Evolutionary conservation across 805 yeast species (phyloP), one percentile per base, ranked within the genome.

Genomic region (Helenozyma baotianmanensis): DNA sequence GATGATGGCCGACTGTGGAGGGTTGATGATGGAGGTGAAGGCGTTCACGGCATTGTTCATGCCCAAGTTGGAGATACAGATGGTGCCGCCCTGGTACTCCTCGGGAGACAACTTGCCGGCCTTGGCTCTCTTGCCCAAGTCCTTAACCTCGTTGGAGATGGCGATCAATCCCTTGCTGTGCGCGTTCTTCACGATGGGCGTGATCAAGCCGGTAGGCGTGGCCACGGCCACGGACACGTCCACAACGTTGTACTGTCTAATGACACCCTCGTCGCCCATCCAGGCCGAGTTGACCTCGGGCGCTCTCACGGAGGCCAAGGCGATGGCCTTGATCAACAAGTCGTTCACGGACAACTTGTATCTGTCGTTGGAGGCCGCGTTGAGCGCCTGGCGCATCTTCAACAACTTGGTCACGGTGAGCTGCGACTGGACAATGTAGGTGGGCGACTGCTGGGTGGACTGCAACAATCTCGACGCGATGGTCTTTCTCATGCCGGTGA

Each of bases 61-160:
- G 60, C 99, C 99, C 74, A 92, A 73, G 82, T 92, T 92, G 47
- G 97, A 92, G 57, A 92, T 90, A 62, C 97, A 88, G 64, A 92
- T 86, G 51, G 98, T 89, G 58, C 99, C 99, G 54, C 99, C 99
- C 76, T 87, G 96, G 81, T 84, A 92, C 71, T 92, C 98, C 64
- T 87, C 95, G 43, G 99, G 99, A 47, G 68, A 58, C 61, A 92
- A 80, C 73, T 90, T 92, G 68, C 87, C 88, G 40, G 74, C 87
- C 67, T 90, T 88, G 42, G 99, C 99, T 67, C 92, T 86, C 74
- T 84, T 84, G 49, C 96, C 97, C 50, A 92, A 75, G 50, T 83
- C 96, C 74, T 92, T 92, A 54, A 86, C 76, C 59, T 82, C 86
- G 40, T 62, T 60, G 26, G 97, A 90, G 56, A 92, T 92, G 22